Evolutionary conservation across 441 rosid species (phyloP).

Genomic region (Theobroma grandiflorum): DNA sequence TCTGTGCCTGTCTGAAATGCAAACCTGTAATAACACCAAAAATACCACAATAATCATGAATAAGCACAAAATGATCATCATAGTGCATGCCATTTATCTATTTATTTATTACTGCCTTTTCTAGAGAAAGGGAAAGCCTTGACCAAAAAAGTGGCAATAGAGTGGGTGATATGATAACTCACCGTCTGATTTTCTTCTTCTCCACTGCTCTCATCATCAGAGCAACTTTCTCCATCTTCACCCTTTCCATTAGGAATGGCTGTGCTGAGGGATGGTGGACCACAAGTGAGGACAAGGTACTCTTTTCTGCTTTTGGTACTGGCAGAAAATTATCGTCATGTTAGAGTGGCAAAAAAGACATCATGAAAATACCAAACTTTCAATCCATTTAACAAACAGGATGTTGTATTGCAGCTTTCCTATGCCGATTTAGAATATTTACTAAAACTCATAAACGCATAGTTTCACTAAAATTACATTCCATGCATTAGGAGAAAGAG

Average conservation of each 20-base stretch:
- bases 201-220: constrained; percentile 64
- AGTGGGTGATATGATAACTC: constrained; percentile 20
- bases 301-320: constrained; percentile 90
- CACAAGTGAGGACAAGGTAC: constrained; percentile 88
- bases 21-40: constrained; percentile 47
- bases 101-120: no score
- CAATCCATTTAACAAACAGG: neutral
- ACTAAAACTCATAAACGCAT: no score
- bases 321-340: constrained; percentile 17
- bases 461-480: no score
- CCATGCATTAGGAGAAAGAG: no score
- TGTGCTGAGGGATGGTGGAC: constrained; percentile 61
- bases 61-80: no score
- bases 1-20: constrained; percentile 73
- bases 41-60: neutral
- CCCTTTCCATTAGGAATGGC: constrained; percentile 58
- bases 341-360: constrained; percentile 18
- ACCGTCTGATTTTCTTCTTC: constrained; percentile 76
- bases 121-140: neutral
- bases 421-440: no score
- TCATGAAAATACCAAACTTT: neutral
- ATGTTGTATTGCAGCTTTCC: neutral
- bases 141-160: neutral
- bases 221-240: constrained; percentile 62
- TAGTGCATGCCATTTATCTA: neutral